A percentile compares a stretch with the other conserved stretches of the same genome.
Evolutionary conservation across 306 rosid genomes (phyloP).

Genomic region (Cercis canadensis): DNA sequence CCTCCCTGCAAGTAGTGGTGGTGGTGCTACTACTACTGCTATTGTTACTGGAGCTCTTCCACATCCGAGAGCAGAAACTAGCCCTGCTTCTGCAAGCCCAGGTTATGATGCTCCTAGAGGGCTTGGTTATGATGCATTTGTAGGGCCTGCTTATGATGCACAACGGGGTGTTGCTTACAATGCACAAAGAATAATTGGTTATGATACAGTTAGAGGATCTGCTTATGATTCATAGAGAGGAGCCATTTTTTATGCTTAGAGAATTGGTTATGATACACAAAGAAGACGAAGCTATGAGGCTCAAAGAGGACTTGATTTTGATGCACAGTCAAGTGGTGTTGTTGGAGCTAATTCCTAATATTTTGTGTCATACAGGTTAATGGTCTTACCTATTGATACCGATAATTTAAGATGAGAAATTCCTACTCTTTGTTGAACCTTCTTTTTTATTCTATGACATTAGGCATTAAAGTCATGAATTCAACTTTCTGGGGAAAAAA

Average conservation of each 20-base stretch:
- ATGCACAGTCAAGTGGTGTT: constrained; percentile 69
- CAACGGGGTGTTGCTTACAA: constrained; percentile 60
- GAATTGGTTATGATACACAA: constrained; percentile 60
- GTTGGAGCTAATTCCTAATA: no score
- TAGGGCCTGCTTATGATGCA: constrained; percentile 61
- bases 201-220: constrained; percentile 60
- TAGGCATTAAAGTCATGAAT: not conserved
- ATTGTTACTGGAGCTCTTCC: constrained; percentile 45
- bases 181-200: constrained; percentile 58
- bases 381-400: no score
- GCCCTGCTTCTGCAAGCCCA: constrained; percentile 46
- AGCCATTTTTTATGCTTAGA: constrained; percentile 50
- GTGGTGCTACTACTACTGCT: constrained; percentile 18
- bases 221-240: constrained; percentile 52
- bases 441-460: no score
- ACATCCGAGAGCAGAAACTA: constrained; percentile 61
- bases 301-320: constrained; percentile 58
- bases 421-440: no score
- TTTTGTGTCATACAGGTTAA: no score
- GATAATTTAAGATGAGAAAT: no score
- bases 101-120: constrained; percentile 59
- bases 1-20: constrained; percentile 43
- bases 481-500: not conserved
- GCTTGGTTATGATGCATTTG: constrained; percentile 49
- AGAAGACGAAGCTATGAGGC: constrained; percentile 52